Base-by-base conservation (phyloP, 768 basidiomycete species). In the Boletales sp. region DNA sequence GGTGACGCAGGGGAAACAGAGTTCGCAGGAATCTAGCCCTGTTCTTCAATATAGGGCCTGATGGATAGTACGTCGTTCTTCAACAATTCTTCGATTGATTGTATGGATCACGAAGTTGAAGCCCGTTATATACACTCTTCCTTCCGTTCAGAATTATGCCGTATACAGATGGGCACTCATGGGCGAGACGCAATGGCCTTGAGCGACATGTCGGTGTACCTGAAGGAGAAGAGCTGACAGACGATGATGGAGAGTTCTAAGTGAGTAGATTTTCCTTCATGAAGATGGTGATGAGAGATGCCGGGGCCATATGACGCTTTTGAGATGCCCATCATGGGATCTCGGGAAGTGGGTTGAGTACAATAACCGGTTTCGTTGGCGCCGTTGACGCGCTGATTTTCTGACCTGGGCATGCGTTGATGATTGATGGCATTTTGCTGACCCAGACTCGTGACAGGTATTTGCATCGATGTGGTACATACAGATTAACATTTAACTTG, bases 271-370 rank as follows among this genome's bases (percentile, higher is more conserved):
- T 18, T 18, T 18, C 10, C 25, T 28, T 28, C 25, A 28, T 28
- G 25, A 28, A 28, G 5, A 28, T 28, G 25, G 36, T 44, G 86
- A 87, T 84, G 86, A 68, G 54, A 39, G 44, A 56, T 47, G 68
- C 87, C 87, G 87, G 87, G 87, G 87, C 87, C 87, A 90, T 83
- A 87, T 82, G 87, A 89, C 82, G 59, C 84, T 85, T 74, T 66
- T 70, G 62, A 67, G 64, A 59, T 54, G n/a, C 40, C 57, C 59
- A 39, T 57, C 17, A 21, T 11, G 25, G 46, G 35, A 28, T 51
- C 55, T 60, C 48, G 33, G 62, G 37, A 64, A 65, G 64, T 21
- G 37, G 64, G 18, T 49, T 59, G 64, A 66, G 47, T 56, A 46
- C 4, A 45, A 32, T 15, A 10, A 33, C 64, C 64, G 64, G 64